These are phyloP conservation scores for Prunus kanzakura DNA, from an alignment of 306 rosid species.

Conservation along the genomic window DNA sequence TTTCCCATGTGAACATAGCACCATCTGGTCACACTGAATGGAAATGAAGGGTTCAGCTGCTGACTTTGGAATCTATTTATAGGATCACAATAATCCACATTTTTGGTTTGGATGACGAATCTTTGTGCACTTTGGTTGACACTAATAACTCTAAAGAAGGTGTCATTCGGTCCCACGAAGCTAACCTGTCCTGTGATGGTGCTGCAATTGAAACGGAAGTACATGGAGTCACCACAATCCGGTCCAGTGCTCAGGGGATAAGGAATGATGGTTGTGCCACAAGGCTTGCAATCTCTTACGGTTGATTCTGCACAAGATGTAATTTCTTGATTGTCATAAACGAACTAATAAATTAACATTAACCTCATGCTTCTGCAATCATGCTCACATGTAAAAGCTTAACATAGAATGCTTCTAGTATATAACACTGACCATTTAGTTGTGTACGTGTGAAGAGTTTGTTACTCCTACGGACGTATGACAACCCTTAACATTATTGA, in stretches of 20 bases:
- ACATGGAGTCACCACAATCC: conserved; percentile 44
- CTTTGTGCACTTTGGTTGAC: neutral
- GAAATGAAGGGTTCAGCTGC: conserved; percentile 26
- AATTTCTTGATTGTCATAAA: neutral
- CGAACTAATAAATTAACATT: too few species aligned
- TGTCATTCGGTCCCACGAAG: conserved; percentile 2
- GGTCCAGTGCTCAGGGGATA: conserved; percentile 49
- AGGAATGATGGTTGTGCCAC: conserved; percentile 44
- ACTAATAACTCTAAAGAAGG: conserved; percentile 3
- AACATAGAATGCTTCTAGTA: too few species aligned
- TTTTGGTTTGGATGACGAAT: conserved; percentile 5
- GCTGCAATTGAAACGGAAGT: conserved; percentile 29
- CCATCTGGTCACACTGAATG: conserved; percentile 36
- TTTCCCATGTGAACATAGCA: conserved; percentile 22
- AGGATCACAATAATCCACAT: conserved; percentile 3
- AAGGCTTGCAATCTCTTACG: conserved; percentile 28
- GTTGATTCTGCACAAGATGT: conserved; percentile 28
- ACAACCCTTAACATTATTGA: too few species aligned
- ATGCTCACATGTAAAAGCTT: too few species aligned
- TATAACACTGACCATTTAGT: fast-evolving
- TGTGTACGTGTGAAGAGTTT: too few species aligned
- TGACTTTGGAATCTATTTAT: conserved; percentile 22
- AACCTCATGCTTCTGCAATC: too few species aligned
- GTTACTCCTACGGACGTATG: too few species aligned
- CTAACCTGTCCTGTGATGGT: neutral